Evolutionary conservation across 2,329 filamentous ascomycete species (phyloP).

Genomic region (Rachicladosporium sp.): DNA sequence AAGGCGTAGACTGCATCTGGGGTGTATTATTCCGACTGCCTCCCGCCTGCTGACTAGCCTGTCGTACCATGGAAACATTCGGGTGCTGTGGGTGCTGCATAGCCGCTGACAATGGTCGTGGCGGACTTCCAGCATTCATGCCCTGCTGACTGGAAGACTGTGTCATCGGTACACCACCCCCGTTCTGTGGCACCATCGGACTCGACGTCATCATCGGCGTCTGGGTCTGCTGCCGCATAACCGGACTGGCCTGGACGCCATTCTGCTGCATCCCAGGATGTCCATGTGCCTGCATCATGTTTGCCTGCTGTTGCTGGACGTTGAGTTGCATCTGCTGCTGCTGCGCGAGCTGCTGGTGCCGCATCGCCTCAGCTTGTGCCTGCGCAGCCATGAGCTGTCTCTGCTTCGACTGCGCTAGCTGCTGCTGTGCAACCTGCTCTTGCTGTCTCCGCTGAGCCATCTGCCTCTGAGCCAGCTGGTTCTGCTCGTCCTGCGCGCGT

Average conservation of each 20-base stretch:
- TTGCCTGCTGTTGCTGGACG: slow-evolving; percentile 17
- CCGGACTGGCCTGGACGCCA: slow-evolving; percentile 50
- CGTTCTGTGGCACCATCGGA: slow-evolving; percentile 25
- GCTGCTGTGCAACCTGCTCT: slow-evolving; percentile 15
- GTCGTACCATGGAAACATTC: slow-evolving; percentile 22
- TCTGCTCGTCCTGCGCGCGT: slow-evolving; percentile 32
- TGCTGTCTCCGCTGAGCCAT: slow-evolving; percentile 37
- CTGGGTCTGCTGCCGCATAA: slow-evolving; percentile 34
- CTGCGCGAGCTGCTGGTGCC: slow-evolving; percentile 11
- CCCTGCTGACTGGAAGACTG: slow-evolving; percentile 48
- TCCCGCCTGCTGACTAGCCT: slow-evolving; percentile 26
- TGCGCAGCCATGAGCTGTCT: slow-evolving; percentile 12
- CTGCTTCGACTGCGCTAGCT: slow-evolving; percentile 17
- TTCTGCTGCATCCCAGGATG: slow-evolving; percentile 29
- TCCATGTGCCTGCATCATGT: slow-evolving; percentile 19
- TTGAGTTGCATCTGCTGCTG: slow-evolving; percentile 12
- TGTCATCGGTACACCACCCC: slow-evolving; percentile 37
- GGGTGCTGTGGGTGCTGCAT: slow-evolving; percentile 24
- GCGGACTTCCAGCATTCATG: slow-evolving; percentile 47
- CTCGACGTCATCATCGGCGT: slow-evolving; percentile 33
- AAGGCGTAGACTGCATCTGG: slow-evolving; percentile 27
- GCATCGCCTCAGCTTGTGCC: slow-evolving; percentile 1
- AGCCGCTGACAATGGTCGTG: slow-evolving; percentile 53
- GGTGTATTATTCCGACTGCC: slow-evolving; percentile 24
- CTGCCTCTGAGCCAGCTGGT: slow-evolving; percentile 32